phyloP scores from a whole-genome alignment of 495 filamentous ascomycete species.

The Gamarada debralockiae region DNA sequence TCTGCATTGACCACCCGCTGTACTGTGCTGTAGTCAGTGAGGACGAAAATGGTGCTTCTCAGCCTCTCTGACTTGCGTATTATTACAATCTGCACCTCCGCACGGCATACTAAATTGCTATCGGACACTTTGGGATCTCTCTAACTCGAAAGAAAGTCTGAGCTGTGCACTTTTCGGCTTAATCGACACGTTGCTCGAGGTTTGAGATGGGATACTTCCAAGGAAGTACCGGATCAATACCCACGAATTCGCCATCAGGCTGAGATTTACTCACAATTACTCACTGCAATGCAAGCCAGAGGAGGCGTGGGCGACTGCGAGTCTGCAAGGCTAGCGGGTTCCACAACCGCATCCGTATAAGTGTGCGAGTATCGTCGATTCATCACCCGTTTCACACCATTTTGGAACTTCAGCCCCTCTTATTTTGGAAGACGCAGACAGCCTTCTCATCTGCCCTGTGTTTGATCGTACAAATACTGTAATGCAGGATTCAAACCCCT shows the following conservation, averaged over 20 bases:
- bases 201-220: no score
- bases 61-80: not conserved
- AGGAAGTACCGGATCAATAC: not conserved
- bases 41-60: not conserved
- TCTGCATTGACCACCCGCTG: constrained; percentile 16
- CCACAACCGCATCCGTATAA: no score
- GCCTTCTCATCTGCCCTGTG: not conserved
- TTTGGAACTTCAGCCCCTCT: not conserved
- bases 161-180: no score
- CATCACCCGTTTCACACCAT: no score
- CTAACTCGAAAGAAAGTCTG: no score
- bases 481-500: not conserved
- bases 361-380: no score
- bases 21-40: constrained; percentile 8
- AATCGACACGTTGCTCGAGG: no score
- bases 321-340: no score
- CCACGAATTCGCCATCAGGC: constrained; percentile 16
- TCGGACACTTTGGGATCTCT: no score
- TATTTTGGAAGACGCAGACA: not conserved
- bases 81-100: not conserved
- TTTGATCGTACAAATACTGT: not conserved
- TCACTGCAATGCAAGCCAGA: not conserved
- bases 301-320: not conserved
- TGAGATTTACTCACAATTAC: constrained; percentile 12
- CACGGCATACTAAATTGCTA: not conserved